Base-by-base conservation (phyloP, 768 basidiomycete genomes). In the Boletales sp. region DNA sequence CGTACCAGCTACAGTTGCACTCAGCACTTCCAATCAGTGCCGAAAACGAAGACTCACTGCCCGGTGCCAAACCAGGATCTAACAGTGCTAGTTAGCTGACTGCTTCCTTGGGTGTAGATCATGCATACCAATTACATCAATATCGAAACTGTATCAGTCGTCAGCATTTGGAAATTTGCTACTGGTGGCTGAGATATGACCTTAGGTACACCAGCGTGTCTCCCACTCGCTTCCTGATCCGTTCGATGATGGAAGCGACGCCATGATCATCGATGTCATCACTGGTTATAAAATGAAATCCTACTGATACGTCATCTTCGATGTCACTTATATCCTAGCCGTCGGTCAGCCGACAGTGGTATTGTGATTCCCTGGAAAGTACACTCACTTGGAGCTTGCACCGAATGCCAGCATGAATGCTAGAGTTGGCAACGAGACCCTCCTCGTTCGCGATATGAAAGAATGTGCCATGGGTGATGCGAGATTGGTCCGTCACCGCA, bases 241-340 rank as follows among this genome's bases (percentile, higher is more conserved):
- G 78, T 47, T 74, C 68, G 51, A 90, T 74, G 56, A 96, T 85
- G 46, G 82, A 82, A 5, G 76, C 60, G 25, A 89, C 73, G 4
- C 91, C 91, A 35, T 85, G 55, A 50, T 91, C 87, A 54, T 94
- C 92, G 44, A 94, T 84, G 53, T 93, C 91, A 54, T 90, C 87
- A 11, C 84, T 82, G 7, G 84, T 79, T 49, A 94, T 83, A 45
- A 92, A 64, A 56, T 88, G 77, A 65, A 94, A 94, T 15, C 92
- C 91, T 45, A 86, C 83, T 1, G 75, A 70, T 50, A 73, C 70
- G 64, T 94, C 91, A 59, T 87, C 78, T 46, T 78, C 76, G 10
- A 92, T 67, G 15, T 68, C 66, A 25, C 19, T 31, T 1, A 59
- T 41, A 10, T 58, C 58, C 68, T 67, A 35, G 7, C 15, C 10